Base-by-base conservation (phyloP, 176 grass and related monocot genomes). In the Themeda triandra region DNA sequence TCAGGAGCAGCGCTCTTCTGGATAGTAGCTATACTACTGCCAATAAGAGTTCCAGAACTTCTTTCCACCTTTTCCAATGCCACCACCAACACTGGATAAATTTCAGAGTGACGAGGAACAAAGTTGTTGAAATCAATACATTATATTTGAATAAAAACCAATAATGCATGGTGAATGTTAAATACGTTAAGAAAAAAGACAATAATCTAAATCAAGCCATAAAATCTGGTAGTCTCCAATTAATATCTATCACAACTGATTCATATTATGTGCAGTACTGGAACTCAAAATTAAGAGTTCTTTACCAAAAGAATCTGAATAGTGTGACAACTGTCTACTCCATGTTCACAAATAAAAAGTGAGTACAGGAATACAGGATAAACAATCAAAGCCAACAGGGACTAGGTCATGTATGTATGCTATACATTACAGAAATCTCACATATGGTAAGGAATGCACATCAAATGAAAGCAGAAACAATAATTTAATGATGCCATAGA, bases 1-100 rank as follows among this genome's bases (percentile, higher is more conserved):
- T 98, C 96, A 83, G 96, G 91, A 66, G 93, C 96, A 48, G 96
- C 88, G 40, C 96, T 98, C 88, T 98, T 98, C 87, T 98, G 96
- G 80, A 98, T 98, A 44, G 96, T 90, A 84, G 96, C 96, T 65
- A 98, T 95, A 86, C 91, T 95, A 91, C 93, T 95, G 60, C 93
- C 96, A 69, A 98, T 86, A 60, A 95, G 87, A 87, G 93, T 93
- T 79, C 96, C 91, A 33, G 96, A 95, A 88, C 86, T 94, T 86
- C 81, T 98, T 87, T 95, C 96, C 67, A 98, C 87, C 75, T 95
- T 98, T 90, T 98, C 96, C 84, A 98, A 63, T 83, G 96, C 89
- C 41, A 93, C 89, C 80, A 98, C 91, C 66, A 95, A 88, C 89
- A 98, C 96, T 98, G 87, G 80, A 67, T 82, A 64, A 59, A 59